Percentiles rank a stretch among this genome's conserved stretches.
Conservation (phyloP, 202 grass and related monocot species). For the Brachypodium distachyon region DNA sequence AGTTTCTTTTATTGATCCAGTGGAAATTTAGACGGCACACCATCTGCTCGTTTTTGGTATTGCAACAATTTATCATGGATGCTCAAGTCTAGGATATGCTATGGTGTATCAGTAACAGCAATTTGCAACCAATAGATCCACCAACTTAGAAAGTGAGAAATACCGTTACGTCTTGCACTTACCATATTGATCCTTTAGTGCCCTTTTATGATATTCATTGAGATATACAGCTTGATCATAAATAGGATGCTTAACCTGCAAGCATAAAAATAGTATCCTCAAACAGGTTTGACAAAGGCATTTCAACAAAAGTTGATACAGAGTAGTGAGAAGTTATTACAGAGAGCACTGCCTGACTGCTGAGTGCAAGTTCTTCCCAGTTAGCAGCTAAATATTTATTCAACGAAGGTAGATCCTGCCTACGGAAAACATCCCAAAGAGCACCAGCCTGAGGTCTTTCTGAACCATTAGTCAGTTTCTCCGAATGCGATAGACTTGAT, state of each 20-base stretch:
- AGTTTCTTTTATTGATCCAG: neutral
- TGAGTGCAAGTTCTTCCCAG: slow-evolving; percentile 42
- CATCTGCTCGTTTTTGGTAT: neutral
- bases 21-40: neutral
- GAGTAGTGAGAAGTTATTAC: slow-evolving; percentile 48
- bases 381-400: slow-evolving; percentile 77
- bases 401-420: slow-evolving; percentile 79
- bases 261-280: slow-evolving; percentile 21
- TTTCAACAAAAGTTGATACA: slow-evolving; percentile 14
- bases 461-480: slow-evolving; percentile 27
- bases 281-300: slow-evolving; percentile 16
- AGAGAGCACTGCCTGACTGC: slow-evolving; percentile 30
- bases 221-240: slow-evolving; percentile 77
- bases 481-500: neutral
- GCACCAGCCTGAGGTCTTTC: slow-evolving; percentile 38
- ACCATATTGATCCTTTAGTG: slow-evolving; percentile 83
- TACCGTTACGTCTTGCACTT: slow-evolving; percentile 5
- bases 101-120: neutral
- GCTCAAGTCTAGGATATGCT: neutral
- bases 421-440: slow-evolving; percentile 88
- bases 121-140: slow-evolving; percentile 10
- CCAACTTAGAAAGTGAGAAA: slow-evolving; percentile 20
- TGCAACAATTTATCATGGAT: neutral
- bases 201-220: slow-evolving; percentile 58
- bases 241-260: slow-evolving; percentile 55